Conservation (phyloP, 108 stramenopile species). For the Aureococcus anophagefferens region DNA sequence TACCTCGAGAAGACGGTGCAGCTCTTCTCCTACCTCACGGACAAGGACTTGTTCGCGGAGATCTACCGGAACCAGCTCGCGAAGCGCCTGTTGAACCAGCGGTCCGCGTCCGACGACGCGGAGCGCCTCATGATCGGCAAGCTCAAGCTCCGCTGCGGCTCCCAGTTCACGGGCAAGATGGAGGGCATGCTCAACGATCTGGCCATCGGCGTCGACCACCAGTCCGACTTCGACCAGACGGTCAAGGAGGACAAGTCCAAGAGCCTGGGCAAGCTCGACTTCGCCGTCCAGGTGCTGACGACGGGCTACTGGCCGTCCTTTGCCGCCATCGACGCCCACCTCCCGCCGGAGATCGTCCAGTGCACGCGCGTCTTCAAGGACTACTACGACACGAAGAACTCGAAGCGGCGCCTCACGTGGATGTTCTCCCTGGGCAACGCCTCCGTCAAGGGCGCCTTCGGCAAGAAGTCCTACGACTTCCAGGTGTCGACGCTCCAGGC, state of each 20-base stretch:
- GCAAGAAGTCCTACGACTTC: constrained; percentile 88
- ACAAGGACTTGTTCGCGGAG: constrained; percentile 98
- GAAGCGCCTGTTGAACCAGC: constrained; percentile 88
- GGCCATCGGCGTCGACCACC: constrained; percentile 83
- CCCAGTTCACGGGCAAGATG: constrained; percentile 98
- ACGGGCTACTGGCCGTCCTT: constrained; percentile 97
- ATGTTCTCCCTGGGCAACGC: constrained; percentile 85
- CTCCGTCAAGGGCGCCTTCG: constrained; percentile 74
- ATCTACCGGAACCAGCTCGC: constrained; percentile 96
- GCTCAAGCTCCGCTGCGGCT: constrained; percentile 94
- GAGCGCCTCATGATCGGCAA: constrained; percentile 98
- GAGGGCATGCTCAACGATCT: constrained; percentile 99
- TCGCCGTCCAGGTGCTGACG: constrained; percentile 86
- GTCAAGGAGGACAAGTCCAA: constrained; percentile 36
- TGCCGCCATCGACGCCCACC: constrained; percentile 73
- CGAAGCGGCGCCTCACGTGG: constrained; percentile 26
- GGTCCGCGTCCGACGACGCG: constrained; percentile 91
- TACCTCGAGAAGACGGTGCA: constrained; percentile 84
- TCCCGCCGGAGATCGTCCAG: constrained; percentile 76
- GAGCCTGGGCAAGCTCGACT: constrained; percentile 58
- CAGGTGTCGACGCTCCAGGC: constrained; percentile 94
- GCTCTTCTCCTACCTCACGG: constrained; percentile 91
- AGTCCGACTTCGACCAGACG: constrained; percentile 70
- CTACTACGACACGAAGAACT: constrained; percentile 34
- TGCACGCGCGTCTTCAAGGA: constrained; percentile 86